Percentiles rank a stretch among this genome's conserved stretches.
Evolutionary conservation across 345 rosid species (phyloP).

Genomic region (Populus euphratica): DNA sequence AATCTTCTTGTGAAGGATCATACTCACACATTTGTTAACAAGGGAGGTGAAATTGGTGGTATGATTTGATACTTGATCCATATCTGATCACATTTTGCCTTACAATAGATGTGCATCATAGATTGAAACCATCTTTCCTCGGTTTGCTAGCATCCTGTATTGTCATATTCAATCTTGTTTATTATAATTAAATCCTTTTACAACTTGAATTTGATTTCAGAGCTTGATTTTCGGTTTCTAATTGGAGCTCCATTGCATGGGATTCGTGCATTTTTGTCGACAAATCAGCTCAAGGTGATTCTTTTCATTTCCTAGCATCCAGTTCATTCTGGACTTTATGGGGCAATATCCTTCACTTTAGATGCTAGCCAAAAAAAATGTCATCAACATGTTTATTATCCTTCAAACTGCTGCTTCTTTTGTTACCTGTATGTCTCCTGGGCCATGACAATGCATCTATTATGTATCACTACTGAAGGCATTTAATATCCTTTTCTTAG

Average conservation of each 20-base stretch:
- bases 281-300: slow-evolving; percentile 83
- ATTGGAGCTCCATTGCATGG: slow-evolving; percentile 97
- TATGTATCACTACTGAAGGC: neutral
- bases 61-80: slow-evolving; percentile 16
- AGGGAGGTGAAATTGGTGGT: slow-evolving; percentile 88
- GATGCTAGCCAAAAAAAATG: neutral
- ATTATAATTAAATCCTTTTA: neutral
- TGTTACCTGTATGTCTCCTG: neutral
- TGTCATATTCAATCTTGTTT: neutral
- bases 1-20: slow-evolving; percentile 94
- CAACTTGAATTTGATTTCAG: slow-evolving; percentile 43
- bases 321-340: neutral
- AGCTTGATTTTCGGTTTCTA: slow-evolving; percentile 92
- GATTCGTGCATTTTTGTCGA: slow-evolving; percentile 72
- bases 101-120: neutral
- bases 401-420: neutral
- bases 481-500: neutral
- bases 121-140: neutral
- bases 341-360: neutral
- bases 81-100: slow-evolving; percentile 5
- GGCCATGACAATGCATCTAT: neutral
- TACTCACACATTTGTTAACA: slow-evolving; percentile 94
- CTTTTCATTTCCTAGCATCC: neutral
- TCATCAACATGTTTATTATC: neutral
- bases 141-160: neutral